A percentile compares a stretch with the other conserved stretches of the same genome.
Evolutionary conservation across 805 yeast species (phyloP).

Genomic region (Metschnikowia vanudenii): DNA sequence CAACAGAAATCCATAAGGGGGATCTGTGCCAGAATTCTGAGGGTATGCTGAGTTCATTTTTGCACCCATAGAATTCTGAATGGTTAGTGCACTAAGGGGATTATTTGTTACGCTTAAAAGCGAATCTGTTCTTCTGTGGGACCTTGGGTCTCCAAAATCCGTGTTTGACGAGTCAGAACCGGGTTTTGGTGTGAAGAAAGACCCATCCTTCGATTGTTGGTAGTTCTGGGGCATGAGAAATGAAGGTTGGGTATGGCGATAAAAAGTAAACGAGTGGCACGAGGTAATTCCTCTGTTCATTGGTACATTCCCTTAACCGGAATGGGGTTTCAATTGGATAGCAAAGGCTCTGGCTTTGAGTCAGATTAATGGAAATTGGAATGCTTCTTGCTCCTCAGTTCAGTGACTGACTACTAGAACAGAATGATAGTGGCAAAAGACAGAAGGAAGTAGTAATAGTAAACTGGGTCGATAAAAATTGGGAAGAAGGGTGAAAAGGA

Average conservation of each 20-base stretch:
- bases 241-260: neutral
- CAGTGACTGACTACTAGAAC: no score
- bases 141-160: neutral
- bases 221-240: conserved; percentile 3
- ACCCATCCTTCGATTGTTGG: conserved; percentile 2
- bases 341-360: neutral
- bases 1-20: conserved; percentile 1
- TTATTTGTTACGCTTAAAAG: neutral
- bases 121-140: neutral
- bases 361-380: neutral
- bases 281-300: conserved; percentile 6
- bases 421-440: neutral
- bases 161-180: neutral
- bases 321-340: neutral
- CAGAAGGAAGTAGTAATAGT: neutral
- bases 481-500: neutral
- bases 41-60: neutral
- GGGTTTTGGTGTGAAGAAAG: conserved; percentile 5
- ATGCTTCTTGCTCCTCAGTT: neutral
- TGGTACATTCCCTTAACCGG: neutral
- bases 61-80: conserved; percentile 5
- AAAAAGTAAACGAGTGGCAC: conserved; percentile 6
- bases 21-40: conserved; percentile 1
- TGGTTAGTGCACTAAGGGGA: neutral
- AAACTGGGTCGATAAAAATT: neutral